Evolutionary conservation across 805 yeast genomes (phyloP), one percentile per base, ranked within the genome.

Genomic region (Wickerhamomyces sydowiorum): DNA sequence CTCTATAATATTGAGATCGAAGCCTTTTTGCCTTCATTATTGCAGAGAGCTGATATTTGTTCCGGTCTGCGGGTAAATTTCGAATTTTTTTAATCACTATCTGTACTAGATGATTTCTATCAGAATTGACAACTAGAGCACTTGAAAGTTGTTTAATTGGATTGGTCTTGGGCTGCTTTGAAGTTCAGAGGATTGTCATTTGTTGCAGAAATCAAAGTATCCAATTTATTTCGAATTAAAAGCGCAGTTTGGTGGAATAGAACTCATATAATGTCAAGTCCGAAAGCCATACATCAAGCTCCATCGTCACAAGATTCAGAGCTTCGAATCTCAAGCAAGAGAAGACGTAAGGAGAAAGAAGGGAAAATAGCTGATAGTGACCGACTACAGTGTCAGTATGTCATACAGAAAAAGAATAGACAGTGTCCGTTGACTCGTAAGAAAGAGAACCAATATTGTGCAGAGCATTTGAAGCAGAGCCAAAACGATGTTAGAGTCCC

Each of bases 341-440:
- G 36, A 17, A 37, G 41, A 4, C 37, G 44, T n/a, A 48, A 38
- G 37, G 41, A 33, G 7, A 46, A 50, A 35, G 40, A 41, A 14
- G 47, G 46, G 7, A 45, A 37, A 14, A 19, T 5, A 9, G 20
- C 42, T 12, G 44, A 44, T 15, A 28, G 13, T 3, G 50, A 43
- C 5, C 37, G 61, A 18, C 47, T 57, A 9, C 61, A 57, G 61
- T 76, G 89, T 59, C 71, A 69, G 44, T 79, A 54, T 52, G 64
- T 67, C 37, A 57, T 81, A 15, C 62, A 57, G 12, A 70, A 69
- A 53, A 80, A 76, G 59, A 70, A 70, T 30, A 65, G 86, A 42
- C 61, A 60, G 36, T 85, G 95, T 59, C 75, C 78, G 4, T 70
- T 83, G 72, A 80, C 80, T 45, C 64, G 84, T 25, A 70, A 73